Conservation (phyloP, 208 protist species). For the Trypanosomatidae sp. region DNA sequence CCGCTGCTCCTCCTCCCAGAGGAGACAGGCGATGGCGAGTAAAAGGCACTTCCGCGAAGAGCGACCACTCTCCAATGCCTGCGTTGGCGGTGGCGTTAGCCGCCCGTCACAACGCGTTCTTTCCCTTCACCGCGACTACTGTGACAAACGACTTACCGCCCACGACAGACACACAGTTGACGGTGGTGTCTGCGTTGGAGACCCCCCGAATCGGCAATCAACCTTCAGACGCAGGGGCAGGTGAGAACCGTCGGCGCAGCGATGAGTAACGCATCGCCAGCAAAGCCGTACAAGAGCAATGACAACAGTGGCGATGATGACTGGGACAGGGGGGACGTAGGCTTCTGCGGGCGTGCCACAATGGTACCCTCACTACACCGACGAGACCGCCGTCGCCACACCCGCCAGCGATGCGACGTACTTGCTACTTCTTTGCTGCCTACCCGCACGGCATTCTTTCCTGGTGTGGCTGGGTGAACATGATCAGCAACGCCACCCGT, state of each 20-base stretch:
- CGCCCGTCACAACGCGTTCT: conserved; percentile 8
- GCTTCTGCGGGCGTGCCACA: conserved; percentile 5
- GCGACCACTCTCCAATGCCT: not conserved
- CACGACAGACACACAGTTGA: not conserved
- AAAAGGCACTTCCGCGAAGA: not conserved
- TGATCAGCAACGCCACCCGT: conserved; percentile 35
- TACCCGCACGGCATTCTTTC: conserved; percentile 65
- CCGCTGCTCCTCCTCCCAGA: conserved; percentile 33
- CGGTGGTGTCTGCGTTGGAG: not conserved
- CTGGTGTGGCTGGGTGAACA: conserved; percentile 34
- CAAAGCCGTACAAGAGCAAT: not conserved
- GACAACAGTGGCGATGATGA: conserved; percentile 2
- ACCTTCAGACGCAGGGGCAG: not conserved
- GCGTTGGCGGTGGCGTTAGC: not conserved
- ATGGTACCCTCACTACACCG: not conserved
- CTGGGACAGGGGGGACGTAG: conserved; percentile 28
- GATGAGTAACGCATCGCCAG: not conserved
- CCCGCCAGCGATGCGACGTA: conserved; percentile 23
- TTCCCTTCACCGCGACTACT: not conserved
- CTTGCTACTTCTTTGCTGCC: conserved; percentile 52
- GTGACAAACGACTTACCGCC: not conserved
- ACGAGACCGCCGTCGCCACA: not conserved
- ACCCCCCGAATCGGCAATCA: not conserved
- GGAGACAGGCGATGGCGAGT: not conserved
- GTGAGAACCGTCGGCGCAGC: not conserved